Evolutionary conservation across 2,329 filamentous ascomycete genomes (phyloP).

Genomic region (Graphiopsis chlorocephala): DNA sequence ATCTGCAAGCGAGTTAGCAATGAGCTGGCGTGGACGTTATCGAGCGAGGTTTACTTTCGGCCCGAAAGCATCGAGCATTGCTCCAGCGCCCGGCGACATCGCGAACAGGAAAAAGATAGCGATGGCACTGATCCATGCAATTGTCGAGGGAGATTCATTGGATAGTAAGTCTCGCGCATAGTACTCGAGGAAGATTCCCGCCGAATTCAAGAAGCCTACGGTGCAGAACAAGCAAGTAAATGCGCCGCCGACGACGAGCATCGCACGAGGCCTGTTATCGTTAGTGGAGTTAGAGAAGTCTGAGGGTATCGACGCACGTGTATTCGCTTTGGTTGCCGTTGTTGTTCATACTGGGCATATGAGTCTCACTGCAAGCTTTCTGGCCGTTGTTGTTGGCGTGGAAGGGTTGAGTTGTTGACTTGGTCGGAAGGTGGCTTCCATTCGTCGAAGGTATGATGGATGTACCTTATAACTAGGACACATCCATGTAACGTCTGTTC

Average conservation of each 20-base stretch:
- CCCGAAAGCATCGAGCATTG: constrained; percentile 30
- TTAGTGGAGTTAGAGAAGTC: background rate
- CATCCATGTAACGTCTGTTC: background rate
- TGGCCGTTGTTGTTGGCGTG: background rate
- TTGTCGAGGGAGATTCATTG: constrained; percentile 25
- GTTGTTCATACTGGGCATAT: background rate
- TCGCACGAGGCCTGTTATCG: constrained; percentile 16
- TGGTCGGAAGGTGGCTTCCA: background rate
- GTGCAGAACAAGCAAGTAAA: constrained; percentile 15
- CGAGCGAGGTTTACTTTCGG: constrained; percentile 22
- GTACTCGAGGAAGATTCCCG: constrained; percentile 23
- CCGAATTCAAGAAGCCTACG: constrained; percentile 17
- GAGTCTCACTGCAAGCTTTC: background rate
- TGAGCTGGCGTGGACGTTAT: background rate
- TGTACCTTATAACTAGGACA: background rate
- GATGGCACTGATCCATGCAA: constrained; percentile 50
- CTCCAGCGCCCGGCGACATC: constrained; percentile 28
- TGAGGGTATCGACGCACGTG: background rate
- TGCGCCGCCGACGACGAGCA: constrained; percentile 18
- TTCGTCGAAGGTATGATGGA: background rate
- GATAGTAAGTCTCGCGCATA: constrained; percentile 12
- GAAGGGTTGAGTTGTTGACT: background rate
- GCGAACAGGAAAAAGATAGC: constrained; percentile 26
- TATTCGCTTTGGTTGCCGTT: background rate
- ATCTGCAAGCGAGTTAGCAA: constrained; percentile 35